phyloP scores from a whole-genome alignment of 768 basidiomycete species.

The Naganishia antarctica region DNA sequence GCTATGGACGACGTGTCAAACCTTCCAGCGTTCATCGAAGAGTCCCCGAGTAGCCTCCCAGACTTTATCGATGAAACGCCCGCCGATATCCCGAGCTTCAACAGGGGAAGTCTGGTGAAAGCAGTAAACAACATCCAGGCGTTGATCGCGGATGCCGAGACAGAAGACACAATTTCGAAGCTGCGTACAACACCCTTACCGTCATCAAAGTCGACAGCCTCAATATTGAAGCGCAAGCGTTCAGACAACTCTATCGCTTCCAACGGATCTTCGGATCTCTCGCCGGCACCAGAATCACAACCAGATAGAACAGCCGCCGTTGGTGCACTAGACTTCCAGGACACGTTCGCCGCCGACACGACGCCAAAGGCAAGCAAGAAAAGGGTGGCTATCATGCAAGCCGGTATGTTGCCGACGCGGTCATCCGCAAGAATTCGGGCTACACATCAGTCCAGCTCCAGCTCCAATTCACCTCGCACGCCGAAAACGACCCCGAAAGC shows the following conservation, averaged over 20 bases:
- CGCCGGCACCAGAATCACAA: constrained; percentile 16
- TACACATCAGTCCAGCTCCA: constrained; percentile 2
- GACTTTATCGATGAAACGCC: constrained; percentile 10
- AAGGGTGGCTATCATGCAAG: neutral
- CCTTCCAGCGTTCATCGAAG: neutral
- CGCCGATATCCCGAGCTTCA: neutral
- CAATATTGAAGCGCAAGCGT: constrained; percentile 14
- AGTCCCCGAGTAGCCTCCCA: constrained; percentile 11
- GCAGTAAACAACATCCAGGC: neutral
- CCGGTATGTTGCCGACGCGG: neutral
- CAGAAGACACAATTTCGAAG: neutral
- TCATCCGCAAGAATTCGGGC: constrained; percentile 8
- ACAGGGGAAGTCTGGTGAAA: neutral
- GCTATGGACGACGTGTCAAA: neutral
- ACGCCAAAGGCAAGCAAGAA: constrained; percentile 12
- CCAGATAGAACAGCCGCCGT: neutral
- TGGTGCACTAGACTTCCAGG: neutral
- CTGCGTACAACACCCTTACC: neutral
- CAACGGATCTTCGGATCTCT: constrained; percentile 19
- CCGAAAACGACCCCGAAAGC: neutral
- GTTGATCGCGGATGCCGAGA: neutral
- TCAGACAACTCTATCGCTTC: constrained; percentile 6
- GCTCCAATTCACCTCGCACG: neutral
- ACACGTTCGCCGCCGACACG: neutral
- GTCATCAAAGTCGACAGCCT: constrained; percentile 4